Percentiles rank a stretch among this genome's conserved stretches.
Evolutionary conservation across 345 rosid species (phyloP).

Genomic region (Clarkia xantiana): DNA sequence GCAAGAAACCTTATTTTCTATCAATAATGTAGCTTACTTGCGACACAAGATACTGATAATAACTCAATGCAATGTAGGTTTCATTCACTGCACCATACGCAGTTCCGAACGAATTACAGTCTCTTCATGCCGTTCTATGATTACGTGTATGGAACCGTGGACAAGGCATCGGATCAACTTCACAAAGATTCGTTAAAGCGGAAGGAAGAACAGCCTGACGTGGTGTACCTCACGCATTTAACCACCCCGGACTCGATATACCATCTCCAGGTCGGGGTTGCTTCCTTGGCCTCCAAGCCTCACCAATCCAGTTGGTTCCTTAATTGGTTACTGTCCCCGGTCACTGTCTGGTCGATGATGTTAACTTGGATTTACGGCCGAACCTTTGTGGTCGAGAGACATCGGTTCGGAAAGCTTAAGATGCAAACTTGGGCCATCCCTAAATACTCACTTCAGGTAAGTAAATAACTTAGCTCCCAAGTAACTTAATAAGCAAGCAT

Average conservation of each 20-base stretch:
- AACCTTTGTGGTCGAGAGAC: constrained; percentile 38
- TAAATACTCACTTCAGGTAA: constrained; percentile 47
- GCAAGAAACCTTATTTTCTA: no score
- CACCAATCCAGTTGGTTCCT: constrained; percentile 25
- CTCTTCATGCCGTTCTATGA: constrained; percentile 15
- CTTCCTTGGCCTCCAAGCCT: constrained; percentile 47
- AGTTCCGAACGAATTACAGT: constrained; percentile 11
- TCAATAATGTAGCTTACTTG: no score
- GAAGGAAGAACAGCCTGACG: constrained; percentile 38
- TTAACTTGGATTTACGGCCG: constrained; percentile 36
- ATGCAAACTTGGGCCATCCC: constrained; percentile 69
- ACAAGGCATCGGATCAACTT: constrained; percentile 6
- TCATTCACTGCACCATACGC: constrained; percentile 12
- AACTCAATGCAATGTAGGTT: constrained; percentile 14
- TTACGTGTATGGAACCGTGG: constrained; percentile 9
- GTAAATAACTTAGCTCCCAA: not conserved
- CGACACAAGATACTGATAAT: no score
- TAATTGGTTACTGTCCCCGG: constrained; percentile 37
- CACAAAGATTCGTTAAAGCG: constrained; percentile 9
- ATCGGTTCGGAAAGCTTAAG: constrained; percentile 25
- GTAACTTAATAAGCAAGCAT: no score
- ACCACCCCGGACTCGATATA: constrained; percentile 49
- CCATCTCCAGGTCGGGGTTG: constrained; percentile 42
- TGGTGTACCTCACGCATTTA: constrained; percentile 50
- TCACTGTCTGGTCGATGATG: constrained; percentile 30